A percentile compares a stretch with the other conserved stretches of the same genome.
Evolutionary conservation across 2,329 filamentous ascomycete species (phyloP).

Genomic region (Coniochaeta ligniaria): DNA sequence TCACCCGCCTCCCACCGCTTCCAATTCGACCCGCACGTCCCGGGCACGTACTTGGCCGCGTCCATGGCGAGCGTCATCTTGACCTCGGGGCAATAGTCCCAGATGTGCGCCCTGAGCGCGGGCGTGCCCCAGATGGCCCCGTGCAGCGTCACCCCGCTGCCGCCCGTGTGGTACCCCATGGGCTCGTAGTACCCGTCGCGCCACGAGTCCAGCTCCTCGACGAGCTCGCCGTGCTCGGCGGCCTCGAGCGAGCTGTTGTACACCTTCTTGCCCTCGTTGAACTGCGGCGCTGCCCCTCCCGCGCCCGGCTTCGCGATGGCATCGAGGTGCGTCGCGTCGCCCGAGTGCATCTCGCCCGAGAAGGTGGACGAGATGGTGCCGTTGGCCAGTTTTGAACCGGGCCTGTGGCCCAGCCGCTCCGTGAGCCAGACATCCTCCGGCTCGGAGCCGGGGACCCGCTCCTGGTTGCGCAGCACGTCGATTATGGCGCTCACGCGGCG

Average conservation of each 20-base stretch:
- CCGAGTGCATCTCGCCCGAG: conserved; percentile 39
- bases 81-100: conserved; percentile 51
- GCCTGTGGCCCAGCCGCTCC: conserved; percentile 41
- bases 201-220: conserved; percentile 40
- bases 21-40: conserved; percentile 36
- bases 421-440: conserved; percentile 52
- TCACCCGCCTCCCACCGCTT: conserved; percentile 25
- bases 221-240: conserved; percentile 21
- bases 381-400: conserved; percentile 41
- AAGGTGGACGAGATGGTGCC: conserved; percentile 40
- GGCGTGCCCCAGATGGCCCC: conserved; percentile 40
- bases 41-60: conserved; percentile 40
- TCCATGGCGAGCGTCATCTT: conserved; percentile 52
- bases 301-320: conserved; percentile 4
- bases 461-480: conserved; percentile 37
- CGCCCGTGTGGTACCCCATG: conserved; percentile 52
- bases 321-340: conserved; percentile 18
- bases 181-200: conserved; percentile 46
- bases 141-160: conserved; percentile 37
- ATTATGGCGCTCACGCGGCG: conserved; percentile 42
- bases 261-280: conserved; percentile 3
- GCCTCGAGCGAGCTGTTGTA: conserved; percentile 19
- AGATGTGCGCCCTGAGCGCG: conserved; percentile 40
- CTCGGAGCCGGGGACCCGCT: conserved; percentile 33
- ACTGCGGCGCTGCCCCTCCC: neutral